These are phyloP conservation scores for Pisolithus orientalis DNA, from an alignment of 768 basidiomycete species.

Conservation along the genomic window DNA sequence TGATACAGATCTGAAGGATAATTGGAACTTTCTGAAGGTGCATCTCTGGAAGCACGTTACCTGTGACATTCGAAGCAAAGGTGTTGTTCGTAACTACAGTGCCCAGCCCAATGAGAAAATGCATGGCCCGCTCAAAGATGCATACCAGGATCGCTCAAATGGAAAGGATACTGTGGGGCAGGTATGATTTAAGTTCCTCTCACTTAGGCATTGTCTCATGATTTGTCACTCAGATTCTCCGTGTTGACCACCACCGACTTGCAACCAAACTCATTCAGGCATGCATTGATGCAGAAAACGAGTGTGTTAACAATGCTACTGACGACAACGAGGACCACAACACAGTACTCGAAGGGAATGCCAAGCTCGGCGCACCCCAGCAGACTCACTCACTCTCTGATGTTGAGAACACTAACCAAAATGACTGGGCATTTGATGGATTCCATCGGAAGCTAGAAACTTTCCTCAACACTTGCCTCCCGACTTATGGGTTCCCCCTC, in stretches of 20 bases:
- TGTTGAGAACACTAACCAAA: no score
- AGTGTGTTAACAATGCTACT: neutral
- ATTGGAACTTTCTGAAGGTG: conserved; percentile 29
- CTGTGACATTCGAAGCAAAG: conserved; percentile 27
- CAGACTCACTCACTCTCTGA: no score
- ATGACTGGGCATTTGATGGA: no score
- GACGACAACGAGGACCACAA: no score
- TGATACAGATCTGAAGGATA: conserved; percentile 7
- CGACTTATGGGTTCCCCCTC: no score
- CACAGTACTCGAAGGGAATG: no score
- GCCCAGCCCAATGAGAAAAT: conserved; percentile 27
- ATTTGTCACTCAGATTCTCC: conserved; percentile 6
- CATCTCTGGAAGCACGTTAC: conserved; percentile 28
- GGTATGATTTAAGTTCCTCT: conserved; percentile 10
- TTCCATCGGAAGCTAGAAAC: no score
- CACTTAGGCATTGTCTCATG: neutral
- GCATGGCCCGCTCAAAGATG: conserved; percentile 21
- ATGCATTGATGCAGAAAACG: no score
- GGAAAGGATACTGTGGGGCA: conserved; percentile 28
- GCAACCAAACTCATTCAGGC: no score
- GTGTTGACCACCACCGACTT: no score
- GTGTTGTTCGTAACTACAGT: conserved; percentile 24
- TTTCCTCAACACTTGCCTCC: no score
- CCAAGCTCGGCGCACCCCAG: no score
- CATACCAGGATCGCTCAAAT: conserved; percentile 25